Evolutionary conservation across 2,329 filamentous ascomycete species (phyloP).

Genomic region (Mollisia scopiformis): DNA sequence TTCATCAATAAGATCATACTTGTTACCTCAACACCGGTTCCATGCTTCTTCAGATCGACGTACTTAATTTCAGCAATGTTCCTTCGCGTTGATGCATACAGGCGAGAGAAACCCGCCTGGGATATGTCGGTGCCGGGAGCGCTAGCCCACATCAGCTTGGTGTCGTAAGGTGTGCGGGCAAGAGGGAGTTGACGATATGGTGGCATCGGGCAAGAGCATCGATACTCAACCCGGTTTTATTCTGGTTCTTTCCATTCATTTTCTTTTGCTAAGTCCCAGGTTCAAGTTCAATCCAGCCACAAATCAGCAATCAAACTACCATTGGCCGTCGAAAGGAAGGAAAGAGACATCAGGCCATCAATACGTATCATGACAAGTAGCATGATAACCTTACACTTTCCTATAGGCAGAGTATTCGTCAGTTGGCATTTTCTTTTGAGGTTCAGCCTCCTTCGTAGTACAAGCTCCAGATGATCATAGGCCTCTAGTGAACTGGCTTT

Average conservation of each 20-base stretch:
- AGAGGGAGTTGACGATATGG: not conserved
- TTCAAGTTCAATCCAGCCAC: not conserved
- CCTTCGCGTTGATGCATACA: slow-evolving; percentile 1
- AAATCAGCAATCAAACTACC: not conserved
- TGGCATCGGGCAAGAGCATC: not conserved
- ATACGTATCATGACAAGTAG: not conserved
- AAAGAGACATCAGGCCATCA: not conserved
- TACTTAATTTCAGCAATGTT: not conserved
- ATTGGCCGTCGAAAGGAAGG: not conserved
- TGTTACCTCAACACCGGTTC: not conserved
- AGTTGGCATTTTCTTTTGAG: not conserved
- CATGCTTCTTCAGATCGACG: not conserved
- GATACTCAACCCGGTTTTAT: not conserved
- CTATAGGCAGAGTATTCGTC: not conserved
- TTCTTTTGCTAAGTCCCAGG: not conserved
- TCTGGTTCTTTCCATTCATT: not conserved
- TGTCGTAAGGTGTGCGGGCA: not conserved
- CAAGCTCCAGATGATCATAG: not conserved
- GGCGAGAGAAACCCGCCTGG: not conserved
- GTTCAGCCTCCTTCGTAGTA: not conserved
- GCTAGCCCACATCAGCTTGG: not conserved
- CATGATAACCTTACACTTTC: not conserved
- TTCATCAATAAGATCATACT: not conserved
- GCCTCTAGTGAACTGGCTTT: not conserved
- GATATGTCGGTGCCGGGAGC: not conserved